Conservation (phyloP, 306 rosid genomes). For the Glycine tomentella region DNA sequence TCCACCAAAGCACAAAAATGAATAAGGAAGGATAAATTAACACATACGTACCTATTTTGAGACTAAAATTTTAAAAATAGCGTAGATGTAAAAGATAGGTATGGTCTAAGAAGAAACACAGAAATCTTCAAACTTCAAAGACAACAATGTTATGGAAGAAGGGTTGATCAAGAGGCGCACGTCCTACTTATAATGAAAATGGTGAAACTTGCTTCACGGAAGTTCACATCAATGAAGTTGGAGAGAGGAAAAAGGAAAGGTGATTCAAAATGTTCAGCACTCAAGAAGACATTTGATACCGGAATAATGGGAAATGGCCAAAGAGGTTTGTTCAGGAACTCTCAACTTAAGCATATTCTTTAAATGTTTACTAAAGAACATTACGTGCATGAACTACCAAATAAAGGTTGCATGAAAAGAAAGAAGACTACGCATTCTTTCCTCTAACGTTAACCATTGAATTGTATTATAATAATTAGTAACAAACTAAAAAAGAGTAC, state of each 20-base stretch:
- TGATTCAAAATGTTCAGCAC: constrained; percentile 48
- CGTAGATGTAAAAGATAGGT: neutral
- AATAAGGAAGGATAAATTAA: constrained; percentile 10
- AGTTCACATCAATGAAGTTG: constrained; percentile 52
- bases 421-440: neutral
- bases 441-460: constrained; percentile 44
- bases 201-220: constrained; percentile 54
- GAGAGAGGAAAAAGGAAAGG: constrained; percentile 63
- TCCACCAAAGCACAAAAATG: neutral
- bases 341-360: constrained; percentile 62
- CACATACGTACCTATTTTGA: constrained; percentile 11
- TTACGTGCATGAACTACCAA: constrained; percentile 55
- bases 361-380: constrained; percentile 30
- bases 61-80: neutral
- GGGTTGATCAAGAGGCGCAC: neutral
- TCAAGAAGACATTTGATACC: constrained; percentile 39
- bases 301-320: constrained; percentile 43
- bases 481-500: constrained; percentile 31
- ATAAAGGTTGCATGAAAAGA: constrained; percentile 43
- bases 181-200: constrained; percentile 35
- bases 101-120: neutral
- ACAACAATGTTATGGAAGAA: constrained; percentile 21
- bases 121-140: constrained; percentile 40
- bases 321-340: constrained; percentile 54
- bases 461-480: constrained; percentile 40